These are phyloP conservation scores for Capsicum rhomboideum DNA, from an alignment of 257 asterid species.

Conservation along the genomic window DNA sequence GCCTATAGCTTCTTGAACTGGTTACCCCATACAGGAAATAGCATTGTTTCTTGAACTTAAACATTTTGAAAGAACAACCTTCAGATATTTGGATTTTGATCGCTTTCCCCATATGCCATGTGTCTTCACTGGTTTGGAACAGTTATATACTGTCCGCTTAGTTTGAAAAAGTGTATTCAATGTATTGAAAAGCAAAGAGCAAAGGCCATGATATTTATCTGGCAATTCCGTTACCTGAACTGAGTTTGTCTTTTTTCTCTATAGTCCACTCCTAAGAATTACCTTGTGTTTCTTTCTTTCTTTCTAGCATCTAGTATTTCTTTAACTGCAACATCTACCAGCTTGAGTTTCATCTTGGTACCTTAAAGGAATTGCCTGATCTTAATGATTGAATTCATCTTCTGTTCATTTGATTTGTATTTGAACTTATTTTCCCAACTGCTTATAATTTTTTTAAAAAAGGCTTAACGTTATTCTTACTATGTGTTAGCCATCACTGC, in stretches of 20 bases:
- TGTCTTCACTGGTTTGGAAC: not conserved
- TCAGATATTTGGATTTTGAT: not conserved
- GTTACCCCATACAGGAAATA: no score
- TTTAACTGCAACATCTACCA: not conserved
- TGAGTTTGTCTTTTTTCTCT: not conserved
- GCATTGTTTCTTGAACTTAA: not conserved
- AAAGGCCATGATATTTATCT: not conserved
- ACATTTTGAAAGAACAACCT: not conserved
- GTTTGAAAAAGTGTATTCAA: not conserved
- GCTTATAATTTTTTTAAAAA: not conserved
- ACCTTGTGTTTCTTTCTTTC: not conserved
- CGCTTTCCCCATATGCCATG: not conserved
- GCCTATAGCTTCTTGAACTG: not conserved
- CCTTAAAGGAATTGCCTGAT: not conserved
- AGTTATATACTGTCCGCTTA: not conserved
- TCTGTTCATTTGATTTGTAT: not conserved
- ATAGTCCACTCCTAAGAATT: not conserved
- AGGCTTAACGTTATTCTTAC: not conserved
- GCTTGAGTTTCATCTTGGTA: not conserved
- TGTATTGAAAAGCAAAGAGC: not conserved
- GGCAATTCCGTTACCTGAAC: not conserved
- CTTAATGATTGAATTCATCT: not conserved
- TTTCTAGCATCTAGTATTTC: not conserved
- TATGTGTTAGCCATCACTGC: not conserved
- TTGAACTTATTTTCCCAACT: not conserved